Evolutionary conservation across 345 rosid genomes (phyloP).

Genomic region (Rhodomyrtus tomentosa): DNA sequence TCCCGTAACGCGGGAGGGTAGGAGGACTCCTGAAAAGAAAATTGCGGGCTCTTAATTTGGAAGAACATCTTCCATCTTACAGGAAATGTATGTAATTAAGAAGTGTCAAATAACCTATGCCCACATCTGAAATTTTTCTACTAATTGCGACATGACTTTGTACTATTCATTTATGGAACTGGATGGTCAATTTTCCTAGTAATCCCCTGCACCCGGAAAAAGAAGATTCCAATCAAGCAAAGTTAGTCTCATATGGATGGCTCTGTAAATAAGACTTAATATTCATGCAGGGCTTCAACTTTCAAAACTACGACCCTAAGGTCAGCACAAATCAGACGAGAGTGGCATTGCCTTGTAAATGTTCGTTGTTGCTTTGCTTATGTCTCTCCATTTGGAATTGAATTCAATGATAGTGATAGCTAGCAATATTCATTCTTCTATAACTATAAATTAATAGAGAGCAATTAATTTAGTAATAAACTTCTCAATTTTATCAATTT

Average conservation of each 20-base stretch:
- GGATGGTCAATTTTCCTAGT: not conserved
- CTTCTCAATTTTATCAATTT: no score
- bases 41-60: not conserved
- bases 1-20: not conserved
- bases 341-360: not conserved
- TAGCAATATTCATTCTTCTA: not conserved
- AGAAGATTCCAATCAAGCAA: not conserved
- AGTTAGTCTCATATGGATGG: not conserved
- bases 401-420: not conserved
- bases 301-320: not conserved
- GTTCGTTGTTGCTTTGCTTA: accelerated
- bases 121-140: not conserved
- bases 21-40: not conserved
- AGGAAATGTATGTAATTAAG: not conserved
- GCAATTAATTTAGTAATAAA: no score
- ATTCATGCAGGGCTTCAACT: not conserved
- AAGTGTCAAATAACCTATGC: not conserved
- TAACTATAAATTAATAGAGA: not conserved
- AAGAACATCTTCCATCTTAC: not conserved
- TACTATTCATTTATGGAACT: not conserved
- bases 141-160: not conserved
- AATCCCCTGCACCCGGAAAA: not conserved
- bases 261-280: not conserved
- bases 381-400: not conserved
- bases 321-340: not conserved